A percentile compares a stretch with the other conserved stretches of the same genome.
Evolutionary conservation across 495 filamentous ascomycete species (phyloP).

Genomic region (Podospora comata): DNA sequence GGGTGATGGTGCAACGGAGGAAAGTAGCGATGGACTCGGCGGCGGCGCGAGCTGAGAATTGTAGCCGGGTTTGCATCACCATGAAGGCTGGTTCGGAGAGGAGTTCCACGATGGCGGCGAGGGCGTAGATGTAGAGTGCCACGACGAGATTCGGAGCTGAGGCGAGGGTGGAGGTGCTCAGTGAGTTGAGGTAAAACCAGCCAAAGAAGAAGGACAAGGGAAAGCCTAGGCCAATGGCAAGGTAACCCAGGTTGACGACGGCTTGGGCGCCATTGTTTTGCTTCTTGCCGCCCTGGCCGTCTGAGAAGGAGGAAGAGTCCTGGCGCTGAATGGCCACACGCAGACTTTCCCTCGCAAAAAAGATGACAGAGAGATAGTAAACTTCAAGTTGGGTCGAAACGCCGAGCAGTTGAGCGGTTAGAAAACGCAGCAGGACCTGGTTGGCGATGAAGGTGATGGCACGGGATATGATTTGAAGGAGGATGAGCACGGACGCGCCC

Average conservation of each 20-base stretch:
- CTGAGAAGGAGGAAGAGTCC: constrained; percentile 27
- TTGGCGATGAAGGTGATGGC: constrained; percentile 86
- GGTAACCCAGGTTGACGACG: constrained; percentile 82
- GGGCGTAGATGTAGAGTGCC: constrained; percentile 64
- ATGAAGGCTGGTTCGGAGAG: constrained; percentile 81
- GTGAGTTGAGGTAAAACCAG: constrained; percentile 60
- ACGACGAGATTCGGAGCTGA: constrained; percentile 58
- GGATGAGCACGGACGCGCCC: constrained; percentile 80
- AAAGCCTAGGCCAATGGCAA: constrained; percentile 68
- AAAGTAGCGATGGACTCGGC: constrained; percentile 80
- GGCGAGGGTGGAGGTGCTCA: constrained; percentile 50
- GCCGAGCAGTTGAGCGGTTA: constrained; percentile 80
- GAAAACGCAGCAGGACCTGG: constrained; percentile 78
- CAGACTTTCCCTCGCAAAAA: constrained; percentile 86
- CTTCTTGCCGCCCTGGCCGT: constrained; percentile 16
- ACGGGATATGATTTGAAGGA: constrained; percentile 79
- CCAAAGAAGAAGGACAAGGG: constrained; percentile 60
- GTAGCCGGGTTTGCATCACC: constrained; percentile 72
- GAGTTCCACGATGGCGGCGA: constrained; percentile 78
- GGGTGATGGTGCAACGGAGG: constrained; percentile 68
- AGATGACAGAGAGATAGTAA: constrained; percentile 80
- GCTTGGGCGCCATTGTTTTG: constrained; percentile 50
- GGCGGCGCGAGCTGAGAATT: constrained; percentile 72
- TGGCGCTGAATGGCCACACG: constrained; percentile 84
- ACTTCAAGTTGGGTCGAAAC: constrained; percentile 87